phyloP scores from a whole-genome alignment of 1,284 basidiomycete genomes.

The Moesziomyces globuligerus region DNA sequence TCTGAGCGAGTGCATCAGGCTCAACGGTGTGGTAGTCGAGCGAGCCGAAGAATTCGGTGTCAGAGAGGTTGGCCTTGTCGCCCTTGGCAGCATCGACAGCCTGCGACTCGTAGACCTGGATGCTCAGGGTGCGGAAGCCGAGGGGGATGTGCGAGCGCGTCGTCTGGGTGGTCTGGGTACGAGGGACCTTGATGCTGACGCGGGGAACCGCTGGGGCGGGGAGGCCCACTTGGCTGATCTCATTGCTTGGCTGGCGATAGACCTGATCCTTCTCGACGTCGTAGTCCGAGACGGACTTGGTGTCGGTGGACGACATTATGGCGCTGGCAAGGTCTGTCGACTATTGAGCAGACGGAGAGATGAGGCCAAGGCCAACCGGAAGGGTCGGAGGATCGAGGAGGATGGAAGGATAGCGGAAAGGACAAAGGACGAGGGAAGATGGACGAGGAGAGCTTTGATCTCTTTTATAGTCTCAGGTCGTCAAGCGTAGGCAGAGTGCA shows the following conservation, averaged over 20 bases:
- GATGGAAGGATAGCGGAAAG: background rate
- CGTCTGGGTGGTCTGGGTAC: conserved; percentile 43
- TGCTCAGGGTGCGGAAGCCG: conserved; percentile 60
- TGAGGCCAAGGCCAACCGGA: conserved; percentile 1
- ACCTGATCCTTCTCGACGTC: conserved; percentile 39
- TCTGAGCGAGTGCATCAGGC: conserved; percentile 70
- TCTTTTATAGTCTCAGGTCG: too few species aligned
- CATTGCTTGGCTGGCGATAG: conserved; percentile 14
- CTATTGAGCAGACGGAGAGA: conserved; percentile 8
- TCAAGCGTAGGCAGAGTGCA: too few species aligned
- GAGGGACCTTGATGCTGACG: conserved; percentile 40
- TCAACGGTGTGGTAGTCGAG: conserved; percentile 74
- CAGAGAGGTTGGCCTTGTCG: conserved; percentile 35
- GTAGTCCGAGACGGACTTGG: conserved; percentile 29
- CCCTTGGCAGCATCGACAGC: conserved; percentile 27
- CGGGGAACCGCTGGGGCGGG: conserved; percentile 16
- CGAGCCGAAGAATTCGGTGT: conserved; percentile 40
- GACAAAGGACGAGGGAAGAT: background rate
- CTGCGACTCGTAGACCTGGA: conserved; percentile 56
- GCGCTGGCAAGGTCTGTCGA: conserved; percentile 1
- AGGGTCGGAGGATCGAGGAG: background rate
- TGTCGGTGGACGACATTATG: conserved; percentile 23
- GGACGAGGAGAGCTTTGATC: background rate
- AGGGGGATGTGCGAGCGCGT: conserved; percentile 47
- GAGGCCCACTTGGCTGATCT: conserved; percentile 12